Base-by-base conservation (phyloP, 2,329 filamentous ascomycete genomes). In the Chalara sp. region DNA sequence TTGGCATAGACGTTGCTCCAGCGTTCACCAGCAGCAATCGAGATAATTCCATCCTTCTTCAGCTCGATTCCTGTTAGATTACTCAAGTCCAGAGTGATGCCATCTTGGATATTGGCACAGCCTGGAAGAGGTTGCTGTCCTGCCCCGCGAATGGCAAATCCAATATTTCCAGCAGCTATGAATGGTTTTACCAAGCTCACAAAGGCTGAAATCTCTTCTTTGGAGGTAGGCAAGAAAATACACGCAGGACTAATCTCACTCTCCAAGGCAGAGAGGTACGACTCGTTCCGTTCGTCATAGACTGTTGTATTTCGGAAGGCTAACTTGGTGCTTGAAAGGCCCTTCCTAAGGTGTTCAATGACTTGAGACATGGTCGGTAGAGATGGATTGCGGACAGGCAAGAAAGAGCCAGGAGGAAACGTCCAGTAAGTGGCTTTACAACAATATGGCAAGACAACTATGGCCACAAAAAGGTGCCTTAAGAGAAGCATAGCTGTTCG, bases 41-140 rank as follows among this genome's bases (percentile, higher is more conserved):
- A 21, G 42, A 52, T 46, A 45, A 46, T 46, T n/a, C 50, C 50
- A 52, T 52, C 32, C 12, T 32, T 52, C 33, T 52, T 52, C n/a
- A 31, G 8, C 45, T 46, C 37, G 40, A 13, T 4, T 48, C 31
- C 50, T 52, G 21, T 21, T 21, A 30, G 10, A 32, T 44, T 7
- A 44, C 29, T 40, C 30, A 29, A 11, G 29, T 47, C 21, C 21
- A 21, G 21, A 21, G 21, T 21, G 21, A 21, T 5, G 41, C 32
- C 32, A 42, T 13, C 40, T 44, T 29, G 29, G 39, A 12, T 4
- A 44, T 32, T 48, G 21, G 21, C 21, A 37, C n/a, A 21, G 5
- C 21, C 13, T 28, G 13, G 30, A 40, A 52, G 46, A 5, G 31
- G 30, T 46, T 48, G 48, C 32, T 52, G 50, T 7, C 50, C 50